Base-by-base conservation (phyloP, 192 early-diverging fungal genomes). In the Backusella liffmaniae region DNA sequence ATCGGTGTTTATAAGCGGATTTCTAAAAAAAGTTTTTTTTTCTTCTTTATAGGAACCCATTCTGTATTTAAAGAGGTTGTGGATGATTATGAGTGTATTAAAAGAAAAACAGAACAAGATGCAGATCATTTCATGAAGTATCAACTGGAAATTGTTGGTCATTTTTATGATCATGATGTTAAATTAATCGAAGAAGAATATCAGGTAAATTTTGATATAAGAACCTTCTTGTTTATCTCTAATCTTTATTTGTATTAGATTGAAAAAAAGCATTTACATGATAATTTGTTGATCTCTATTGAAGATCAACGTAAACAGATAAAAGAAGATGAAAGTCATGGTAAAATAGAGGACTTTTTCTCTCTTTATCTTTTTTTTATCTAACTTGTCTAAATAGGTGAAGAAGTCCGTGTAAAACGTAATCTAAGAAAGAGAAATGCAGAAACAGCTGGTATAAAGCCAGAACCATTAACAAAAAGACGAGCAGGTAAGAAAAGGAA, bases 221-320 rank as follows among this genome's bases (percentile, higher is more conserved):
- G 26, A 26, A 39, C 37, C 37, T 39, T 39, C 12, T 37, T 36
- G 18, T 12, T 23, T 29, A 44, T 69, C 1, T 39, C 5, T 39
- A 5, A 41, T 10, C 35, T 69, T 36, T n/a, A 51, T 41, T 44
- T 37, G 29, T 59, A 39, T 18, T 67, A 80, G 75, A 41, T 18
- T 36, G 75, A 80, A 51, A 67, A 67, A 16, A 71, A 65, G 9
- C 65, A 77, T 44, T 65, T 80, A 72, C 79, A 80, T 51, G 76
- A 73, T 8, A 77, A 59, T 30, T 49, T 80, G 51, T 70, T 80
- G 66, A 44, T 72, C 9, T 73, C 68, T 26, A 80, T 80, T 53
- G 72, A 76, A 71, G 76, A 80, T 32, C 66, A 73, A 70, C 53
- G 71, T 65, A 80, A 76, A 49, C 79, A 80, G 46, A 80, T 80